phyloP scores from a whole-genome alignment of 495 filamentous ascomycete genomes.

The Hypoxylon fragiforme region DNA sequence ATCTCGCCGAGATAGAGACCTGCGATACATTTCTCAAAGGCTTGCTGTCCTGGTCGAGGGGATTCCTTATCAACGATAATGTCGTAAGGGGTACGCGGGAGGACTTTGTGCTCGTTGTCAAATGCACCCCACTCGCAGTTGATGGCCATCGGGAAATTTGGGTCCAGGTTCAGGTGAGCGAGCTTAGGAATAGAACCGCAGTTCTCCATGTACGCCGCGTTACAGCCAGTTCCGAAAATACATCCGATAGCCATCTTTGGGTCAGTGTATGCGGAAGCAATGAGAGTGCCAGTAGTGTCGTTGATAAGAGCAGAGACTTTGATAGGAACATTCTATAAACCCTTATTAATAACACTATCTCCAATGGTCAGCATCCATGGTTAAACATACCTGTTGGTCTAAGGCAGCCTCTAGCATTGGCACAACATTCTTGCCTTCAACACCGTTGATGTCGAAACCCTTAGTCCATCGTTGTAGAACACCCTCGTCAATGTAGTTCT shows the following conservation, averaged over 20 bases:
- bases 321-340: slow-evolving; percentile 76
- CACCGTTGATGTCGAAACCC: slow-evolving; percentile 95
- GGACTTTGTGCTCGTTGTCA: slow-evolving; percentile 92
- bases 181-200: slow-evolving; percentile 91
- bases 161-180: slow-evolving; percentile 87
- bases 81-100: slow-evolving; percentile 86
- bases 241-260: slow-evolving; percentile 89
- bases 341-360: slow-evolving; percentile 5
- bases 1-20: slow-evolving; percentile 95
- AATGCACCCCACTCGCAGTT: slow-evolving; percentile 99
- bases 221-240: slow-evolving; percentile 98
- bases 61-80: slow-evolving; percentile 88
- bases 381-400: slow-evolving; percentile 65
- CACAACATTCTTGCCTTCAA: slow-evolving; percentile 93
- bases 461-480: slow-evolving; percentile 98
- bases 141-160: slow-evolving; percentile 90
- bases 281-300: slow-evolving; percentile 98
- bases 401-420: slow-evolving; percentile 88
- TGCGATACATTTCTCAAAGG: slow-evolving; percentile 98
- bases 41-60: slow-evolving; percentile 91
- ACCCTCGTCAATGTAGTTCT: slow-evolving; percentile 95
- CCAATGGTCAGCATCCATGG: slow-evolving; percentile 7
- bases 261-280: slow-evolving; percentile 95
- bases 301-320: slow-evolving; percentile 94
- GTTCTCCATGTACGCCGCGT: slow-evolving; percentile 97